Percentiles rank a stretch among this genome's conserved stretches.
Conservation (phyloP, 495 filamentous ascomycete species). For the Neurospora terricola region DNA sequence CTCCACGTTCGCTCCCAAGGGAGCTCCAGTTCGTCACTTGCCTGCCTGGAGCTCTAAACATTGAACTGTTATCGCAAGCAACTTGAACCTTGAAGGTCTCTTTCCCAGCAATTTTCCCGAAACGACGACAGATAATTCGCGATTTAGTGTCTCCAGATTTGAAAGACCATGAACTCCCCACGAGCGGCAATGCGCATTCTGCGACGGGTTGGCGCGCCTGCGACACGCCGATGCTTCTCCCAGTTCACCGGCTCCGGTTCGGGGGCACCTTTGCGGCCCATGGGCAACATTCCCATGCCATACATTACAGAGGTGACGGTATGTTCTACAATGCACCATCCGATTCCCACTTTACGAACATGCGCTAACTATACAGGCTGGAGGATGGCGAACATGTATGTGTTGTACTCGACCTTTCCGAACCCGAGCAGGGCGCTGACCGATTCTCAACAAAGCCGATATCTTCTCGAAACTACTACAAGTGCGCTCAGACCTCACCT, state of each 20-base stretch:
- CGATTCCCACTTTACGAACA: neutral
- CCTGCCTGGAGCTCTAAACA: neutral
- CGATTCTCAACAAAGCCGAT: slow-evolving; percentile 46
- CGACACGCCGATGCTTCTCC: slow-evolving; percentile 29
- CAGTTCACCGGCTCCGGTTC: slow-evolving; percentile 14
- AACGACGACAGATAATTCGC: neutral
- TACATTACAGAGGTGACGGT: slow-evolving; percentile 76
- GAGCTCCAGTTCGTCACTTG: neutral
- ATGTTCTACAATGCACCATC: slow-evolving; percentile 26
- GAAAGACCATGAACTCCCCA: slow-evolving; percentile 21
- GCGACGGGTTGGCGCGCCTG: slow-evolving; percentile 12
- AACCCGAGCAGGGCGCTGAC: slow-evolving; percentile 18
- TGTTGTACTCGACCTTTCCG: slow-evolving; percentile 11
- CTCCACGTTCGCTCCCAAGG: neutral
- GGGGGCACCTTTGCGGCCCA: slow-evolving; percentile 21
- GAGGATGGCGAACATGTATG: slow-evolving; percentile 85
- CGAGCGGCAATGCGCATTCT: slow-evolving; percentile 24
- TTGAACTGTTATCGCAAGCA: neutral
- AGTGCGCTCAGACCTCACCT: slow-evolving; percentile 28
- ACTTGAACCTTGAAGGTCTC: neutral
- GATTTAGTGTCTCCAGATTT: neutral
- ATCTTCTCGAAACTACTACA: slow-evolving; percentile 76
- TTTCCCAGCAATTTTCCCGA: neutral
- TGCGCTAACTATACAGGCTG: slow-evolving; percentile 52
- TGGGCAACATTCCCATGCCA: slow-evolving; percentile 54